Evolutionary conservation across 2,329 filamentous ascomycete species (phyloP), one percentile per base, ranked within the genome.

Genomic region (Penicillium griseofulvum): DNA sequence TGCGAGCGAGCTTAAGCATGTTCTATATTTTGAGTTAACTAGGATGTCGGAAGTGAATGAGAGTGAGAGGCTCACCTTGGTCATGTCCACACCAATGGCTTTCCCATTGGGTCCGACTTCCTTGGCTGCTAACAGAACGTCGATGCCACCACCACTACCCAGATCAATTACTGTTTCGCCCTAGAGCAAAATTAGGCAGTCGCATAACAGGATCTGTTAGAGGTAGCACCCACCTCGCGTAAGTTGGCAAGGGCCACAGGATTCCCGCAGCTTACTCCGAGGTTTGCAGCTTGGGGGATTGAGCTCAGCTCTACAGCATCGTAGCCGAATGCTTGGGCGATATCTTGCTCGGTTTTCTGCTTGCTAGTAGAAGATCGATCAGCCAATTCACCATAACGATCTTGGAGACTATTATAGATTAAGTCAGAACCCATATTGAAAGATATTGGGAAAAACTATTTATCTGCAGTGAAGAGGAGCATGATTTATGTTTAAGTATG

Each of bases 41-140:
- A 1, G 4, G 8, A 7, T 37, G 12, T 17, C 24, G 6, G 5
- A 19, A 26, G 3, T 7, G 7, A 12, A 29, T 24, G 19, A 2
- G 2, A 37, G 5, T 19, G 2, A 49, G 3, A 34, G 9, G 22
- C 4, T 33, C 63, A 80, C 82, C 68, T 83, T 76, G 59, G 81
- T 86, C 80, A 86, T 85, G 61, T 87, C 83, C 5, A 86, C 71
- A 8, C 83, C 84, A 46, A 85, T 80, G 4, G 74, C 81, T 28
- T 70, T 76, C 1, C 83, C 82, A 4, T 65, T 67, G 0, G 61
- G 44, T 0, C 81, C 81, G 36, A 85, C 76, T 60, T 76, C 81
- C 26, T 71, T 71, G 4, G 80, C 74, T 11, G 82, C 81, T 3
- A 80, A 76, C 56, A 85, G 83, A 17, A 80, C 78, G 62, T 86